Evolutionary conservation across 371 early-diverging fungal species (phyloP).

Genomic region (Mortierella polycephala): DNA sequence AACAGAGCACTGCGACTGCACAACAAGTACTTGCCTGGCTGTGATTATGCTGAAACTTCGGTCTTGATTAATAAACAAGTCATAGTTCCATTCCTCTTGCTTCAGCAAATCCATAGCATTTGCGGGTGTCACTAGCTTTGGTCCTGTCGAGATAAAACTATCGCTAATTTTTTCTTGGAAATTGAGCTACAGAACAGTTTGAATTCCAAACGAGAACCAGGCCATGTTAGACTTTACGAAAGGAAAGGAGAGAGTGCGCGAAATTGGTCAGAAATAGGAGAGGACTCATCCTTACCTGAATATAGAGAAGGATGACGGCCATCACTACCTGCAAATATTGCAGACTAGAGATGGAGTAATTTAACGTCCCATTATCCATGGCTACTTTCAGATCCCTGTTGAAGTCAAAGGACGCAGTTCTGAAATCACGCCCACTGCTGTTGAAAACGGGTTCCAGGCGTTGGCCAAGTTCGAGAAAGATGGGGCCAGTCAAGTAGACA

Average conservation of each 20-base stretch:
- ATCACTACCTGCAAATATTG: constrained; percentile 34
- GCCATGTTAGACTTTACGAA: too few species aligned
- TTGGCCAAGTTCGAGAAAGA: constrained; percentile 5
- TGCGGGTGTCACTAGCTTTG: constrained; percentile 29
- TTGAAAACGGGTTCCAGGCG: constrained; percentile 13
- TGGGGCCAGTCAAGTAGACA: constrained; percentile 28
- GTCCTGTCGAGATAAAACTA: constrained; percentile 27
- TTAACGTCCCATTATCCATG: constrained; percentile 4
- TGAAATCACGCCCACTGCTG: constrained; percentile 22
- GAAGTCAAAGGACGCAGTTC: constrained; percentile 41
- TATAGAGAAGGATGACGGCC: constrained; percentile 27
- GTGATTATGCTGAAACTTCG: constrained; percentile 27
- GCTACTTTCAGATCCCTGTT: constrained; percentile 6
- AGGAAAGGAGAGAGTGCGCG: not conserved
- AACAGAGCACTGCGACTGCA: too few species aligned
- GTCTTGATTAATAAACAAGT: not conserved
- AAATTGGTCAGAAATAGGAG: not conserved
- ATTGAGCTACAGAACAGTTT: constrained; percentile 20
- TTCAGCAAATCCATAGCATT: constrained; percentile 37
- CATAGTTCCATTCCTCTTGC: constrained; percentile 31
- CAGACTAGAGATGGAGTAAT: constrained; percentile 42
- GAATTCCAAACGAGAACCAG: not conserved
- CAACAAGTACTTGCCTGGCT: constrained; percentile 29
- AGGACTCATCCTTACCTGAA: constrained; percentile 21
- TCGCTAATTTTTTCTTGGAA: constrained; percentile 24